Evolutionary conservation across 2,329 filamentous ascomycete genomes (phyloP).

Genomic region (Rutstroemia sp.): DNA sequence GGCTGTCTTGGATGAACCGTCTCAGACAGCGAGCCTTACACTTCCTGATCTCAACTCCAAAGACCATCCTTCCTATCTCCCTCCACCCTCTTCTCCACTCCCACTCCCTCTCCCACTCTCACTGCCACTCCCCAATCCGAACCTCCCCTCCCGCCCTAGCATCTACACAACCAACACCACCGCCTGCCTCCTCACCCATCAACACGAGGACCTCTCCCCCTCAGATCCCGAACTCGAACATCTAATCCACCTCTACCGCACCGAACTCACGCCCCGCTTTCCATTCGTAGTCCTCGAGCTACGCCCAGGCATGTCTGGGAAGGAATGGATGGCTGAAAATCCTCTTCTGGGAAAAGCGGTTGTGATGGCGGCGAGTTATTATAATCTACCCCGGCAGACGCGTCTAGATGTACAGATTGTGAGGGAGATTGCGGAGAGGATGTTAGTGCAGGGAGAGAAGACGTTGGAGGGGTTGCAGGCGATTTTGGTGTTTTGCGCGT

Average conservation of each 20-base stretch:
- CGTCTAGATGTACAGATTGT: background rate
- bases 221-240: background rate
- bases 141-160: background rate
- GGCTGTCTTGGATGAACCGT: no score
- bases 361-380: conserved; percentile 5
- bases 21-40: no score
- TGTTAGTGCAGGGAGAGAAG: background rate
- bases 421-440: conserved; percentile 1
- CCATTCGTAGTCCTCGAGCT: conserved; percentile 3
- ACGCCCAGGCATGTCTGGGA: background rate
- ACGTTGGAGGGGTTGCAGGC: conserved; percentile 6
- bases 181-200: background rate
- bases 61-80: background rate
- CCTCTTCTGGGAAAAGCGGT: conserved; percentile 1
- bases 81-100: background rate
- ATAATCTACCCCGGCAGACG: conserved; percentile 4
- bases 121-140: background rate
- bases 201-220: background rate
- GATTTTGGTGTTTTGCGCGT: conserved; percentile 7
- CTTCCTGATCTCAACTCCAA: no score
- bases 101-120: no score
- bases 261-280: background rate
- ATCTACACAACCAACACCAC: background rate
- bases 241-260: background rate
- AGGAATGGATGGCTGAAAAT: background rate